These are phyloP conservation scores for Sechiopsis laciniata DNA, from an alignment of 306 rosid species.

Conservation along the genomic window DNA sequence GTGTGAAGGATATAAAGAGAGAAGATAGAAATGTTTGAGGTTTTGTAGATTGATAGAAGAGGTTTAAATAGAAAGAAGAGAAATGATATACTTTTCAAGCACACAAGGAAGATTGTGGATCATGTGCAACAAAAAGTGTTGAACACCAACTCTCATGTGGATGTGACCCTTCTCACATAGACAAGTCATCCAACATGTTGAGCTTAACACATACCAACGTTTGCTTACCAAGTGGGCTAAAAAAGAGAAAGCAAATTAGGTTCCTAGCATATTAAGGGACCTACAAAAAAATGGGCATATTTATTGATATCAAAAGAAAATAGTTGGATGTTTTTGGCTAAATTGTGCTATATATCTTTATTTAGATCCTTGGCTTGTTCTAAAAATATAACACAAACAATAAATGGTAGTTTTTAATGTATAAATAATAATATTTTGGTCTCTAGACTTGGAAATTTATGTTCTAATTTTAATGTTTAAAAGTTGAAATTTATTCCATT, in stretches of 20 bases:
- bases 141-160: neutral
- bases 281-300: neutral
- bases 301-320: no score
- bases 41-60: neutral
- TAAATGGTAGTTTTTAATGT: no score
- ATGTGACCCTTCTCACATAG: neutral
- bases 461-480: no score
- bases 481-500: no score
- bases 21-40: no score
- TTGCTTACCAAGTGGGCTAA: neutral
- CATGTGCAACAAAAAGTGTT: neutral
- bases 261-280: neutral
- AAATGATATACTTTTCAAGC: neutral
- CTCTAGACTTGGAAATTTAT: no score
- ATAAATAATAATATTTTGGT: no score
- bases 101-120: constrained; percentile 4
- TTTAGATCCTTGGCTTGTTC: no score
- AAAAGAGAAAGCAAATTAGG: neutral
- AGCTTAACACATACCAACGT: neutral
- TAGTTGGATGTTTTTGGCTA: no score
- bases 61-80: neutral
- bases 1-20: no score
- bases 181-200: neutral
- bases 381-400: no score
- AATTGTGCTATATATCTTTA: no score